Percentiles rank a stretch among this genome's conserved stretches.
Evolutionary conservation across 73 alveolate genomes (phyloP).

Genomic region (Paraurostyla sp.): DNA sequence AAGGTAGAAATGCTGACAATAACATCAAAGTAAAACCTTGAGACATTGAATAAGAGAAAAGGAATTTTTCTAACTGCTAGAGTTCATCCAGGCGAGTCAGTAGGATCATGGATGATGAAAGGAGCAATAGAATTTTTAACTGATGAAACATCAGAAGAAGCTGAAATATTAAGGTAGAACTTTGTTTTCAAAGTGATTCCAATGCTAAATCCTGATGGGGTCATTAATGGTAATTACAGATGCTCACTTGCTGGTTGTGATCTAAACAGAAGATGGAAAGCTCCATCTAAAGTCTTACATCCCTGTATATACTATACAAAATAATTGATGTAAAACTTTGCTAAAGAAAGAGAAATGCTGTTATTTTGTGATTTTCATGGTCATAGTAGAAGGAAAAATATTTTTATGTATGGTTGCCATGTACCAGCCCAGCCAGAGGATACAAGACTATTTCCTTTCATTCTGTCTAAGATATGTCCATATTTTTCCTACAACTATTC

Average conservation of each 20-base stretch:
- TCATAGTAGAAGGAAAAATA: constrained; percentile 94
- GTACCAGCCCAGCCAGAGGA: constrained; percentile 78
- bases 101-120: constrained; percentile 92
- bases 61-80: constrained; percentile 85
- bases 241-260: constrained; percentile 96
- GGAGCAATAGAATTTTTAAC: constrained; percentile 90
- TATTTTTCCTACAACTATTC: constrained; percentile 81
- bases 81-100: constrained; percentile 95
- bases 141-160: constrained; percentile 82
- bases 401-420: constrained; percentile 94
- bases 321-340: constrained; percentile 79
- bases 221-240: constrained; percentile 94
- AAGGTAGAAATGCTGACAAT: constrained; percentile 81
- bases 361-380: constrained; percentile 96
- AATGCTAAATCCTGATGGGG: constrained; percentile 98
- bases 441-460: constrained; percentile 90
- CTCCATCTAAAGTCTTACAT: constrained; percentile 89
- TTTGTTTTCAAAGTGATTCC: constrained; percentile 92
- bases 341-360: constrained; percentile 86
- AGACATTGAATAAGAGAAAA: constrained; percentile 47
- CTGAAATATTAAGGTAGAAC: constrained; percentile 84
- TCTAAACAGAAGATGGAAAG: constrained; percentile 93
- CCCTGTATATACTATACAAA: constrained; percentile 91
- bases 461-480: constrained; percentile 87
- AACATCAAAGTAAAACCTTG: constrained; percentile 61